Evolutionary conservation across 2,329 filamentous ascomycete genomes (phyloP), one percentile per base, ranked within the genome.

Genomic region (Emmonsiellopsis sp.): DNA sequence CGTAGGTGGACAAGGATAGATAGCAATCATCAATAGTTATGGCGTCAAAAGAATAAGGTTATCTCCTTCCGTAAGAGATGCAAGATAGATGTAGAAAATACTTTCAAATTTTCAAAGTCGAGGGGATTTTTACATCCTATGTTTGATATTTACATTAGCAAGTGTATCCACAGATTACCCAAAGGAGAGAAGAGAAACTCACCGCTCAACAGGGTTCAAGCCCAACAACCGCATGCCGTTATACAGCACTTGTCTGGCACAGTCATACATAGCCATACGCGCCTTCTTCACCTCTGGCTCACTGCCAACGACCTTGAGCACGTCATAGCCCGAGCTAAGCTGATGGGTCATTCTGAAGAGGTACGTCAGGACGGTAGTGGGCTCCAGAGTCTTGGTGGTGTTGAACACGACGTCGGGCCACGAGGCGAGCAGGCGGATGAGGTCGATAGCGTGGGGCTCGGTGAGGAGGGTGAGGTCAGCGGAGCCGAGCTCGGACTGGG

Each of bases 201-300:
- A 75, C 72, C 81, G 75, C 68, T 82, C 73, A 49, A 85, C 80
- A 20, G 88, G 88, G 71, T 75, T 79, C 60, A 86, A 68, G 35
- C 83, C 83, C 54, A 86, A 68, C 53, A 86, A 66, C 62, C 75
- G 74, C 82, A 86, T 85, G 34, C 82, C 83, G 67, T 85, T 86
- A 65, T 76, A 72, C 63, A 86, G 68, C 20, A 85, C 82, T 64
- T 84, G 80, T 61, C 81, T 76, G 7, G 82, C 81, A 7, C 74
- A 75, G 54, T 79, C 77, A 61, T 86, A 86, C 63, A 86, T 66
- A 31, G 81, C 80, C 67, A 82, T 75, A 58, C 83, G 72, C 8
- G 82, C 81, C 64, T 78, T 73, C 67, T 79, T 79, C 57, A 81
- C 67, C 60, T 80, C 77, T 20, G 71, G 72, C 60, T 83, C 81